A percentile compares a stretch with the other conserved stretches of the same genome.
Conservation (phyloP, 306 rosid species). For the Lathyrus tuberosus region DNA sequence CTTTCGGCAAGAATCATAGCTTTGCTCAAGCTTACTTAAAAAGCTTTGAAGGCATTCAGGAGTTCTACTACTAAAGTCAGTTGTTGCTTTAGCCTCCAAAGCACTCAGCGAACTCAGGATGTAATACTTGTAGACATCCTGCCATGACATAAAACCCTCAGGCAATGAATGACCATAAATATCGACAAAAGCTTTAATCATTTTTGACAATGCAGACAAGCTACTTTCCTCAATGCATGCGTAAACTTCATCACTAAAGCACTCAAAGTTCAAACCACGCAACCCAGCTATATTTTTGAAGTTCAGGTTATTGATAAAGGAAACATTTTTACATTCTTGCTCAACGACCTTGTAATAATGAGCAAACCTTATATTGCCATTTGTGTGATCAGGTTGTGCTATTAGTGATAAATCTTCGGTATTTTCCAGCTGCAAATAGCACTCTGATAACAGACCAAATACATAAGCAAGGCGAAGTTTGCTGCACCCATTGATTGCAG, state of each 20-base stretch:
- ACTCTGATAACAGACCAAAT: conserved; percentile 76
- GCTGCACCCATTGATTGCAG: conserved; percentile 78
- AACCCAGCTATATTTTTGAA: conserved; percentile 94
- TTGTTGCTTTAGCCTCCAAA: conserved; percentile 64
- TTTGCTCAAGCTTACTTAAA: conserved; percentile 80
- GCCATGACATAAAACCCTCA: conserved; percentile 79
- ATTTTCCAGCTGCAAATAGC: conserved; percentile 77
- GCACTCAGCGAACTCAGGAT: conserved; percentile 53
- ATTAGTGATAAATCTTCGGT: conserved; percentile 49
- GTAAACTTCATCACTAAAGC: conserved; percentile 73
- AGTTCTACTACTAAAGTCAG: conserved; percentile 50
- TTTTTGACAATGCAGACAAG: conserved; percentile 79
- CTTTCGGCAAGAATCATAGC: conserved; percentile 59
- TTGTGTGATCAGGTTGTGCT: conserved; percentile 53
- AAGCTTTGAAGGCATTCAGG: conserved; percentile 75
- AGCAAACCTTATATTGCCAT: conserved; percentile 56
- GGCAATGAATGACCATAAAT: conserved; percentile 58
- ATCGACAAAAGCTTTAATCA: conserved; percentile 66
- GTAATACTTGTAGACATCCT: conserved; percentile 80
- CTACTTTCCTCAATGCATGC: conserved; percentile 62
- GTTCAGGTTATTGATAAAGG: conserved; percentile 65
- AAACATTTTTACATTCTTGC: conserved; percentile 75
- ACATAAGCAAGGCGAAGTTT: conserved; percentile 83
- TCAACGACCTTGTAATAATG: conserved; percentile 69
- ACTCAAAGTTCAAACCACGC: conserved; percentile 70